Base-by-base conservation (phyloP, 2,329 filamentous ascomycete genomes). In the Fusarium falciforme region DNA sequence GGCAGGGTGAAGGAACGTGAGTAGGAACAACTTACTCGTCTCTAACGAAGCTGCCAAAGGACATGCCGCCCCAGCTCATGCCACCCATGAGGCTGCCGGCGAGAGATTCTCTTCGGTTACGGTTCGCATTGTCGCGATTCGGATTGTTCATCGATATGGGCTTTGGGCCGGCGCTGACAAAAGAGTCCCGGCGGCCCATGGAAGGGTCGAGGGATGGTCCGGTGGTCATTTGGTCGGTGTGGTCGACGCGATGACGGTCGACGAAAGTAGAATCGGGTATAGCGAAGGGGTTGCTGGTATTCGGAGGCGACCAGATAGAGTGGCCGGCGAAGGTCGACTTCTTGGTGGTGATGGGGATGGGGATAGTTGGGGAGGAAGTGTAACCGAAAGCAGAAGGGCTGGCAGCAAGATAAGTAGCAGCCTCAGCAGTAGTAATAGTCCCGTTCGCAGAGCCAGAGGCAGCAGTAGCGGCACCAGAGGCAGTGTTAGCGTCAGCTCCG, bases 1-100 rank as follows among this genome's bases (percentile, higher is more conserved):
- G 58, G 38, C 55, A 52, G 31, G 36, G 67, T 29, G 49, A 52
- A 58, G 49, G 55, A 27, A 73, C 71, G 66, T 61, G 69, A 71
- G 67, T 62, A 69, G 68, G 67, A 52, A 52, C 49, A 8, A 87
- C 96, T 91, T 91, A 99, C 96, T 99, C 96, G 85, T 99, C 96
- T 83, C 94, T 90, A 83, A 99, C 96, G 88, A 97, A 98, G 80
- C 96, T 98, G 72, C 96, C 96, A 75, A 98, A 94, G 10, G 96
- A 98, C 70, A 98, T 91, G 75, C 95, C 96, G 80, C 96, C 96
- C 95, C 96, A 99, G 84, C 95, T 98, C 92, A 98, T 95, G 78
- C 96, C 95, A 73, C 92, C 93, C 84, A 92, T 90, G 67, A 92
- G 83, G 79, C 90, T 92, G 58, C 90, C 90, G 17, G 90, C 90